Conservation (phyloP, 345 rosid species). For the Eucalyptus polybractea region DNA sequence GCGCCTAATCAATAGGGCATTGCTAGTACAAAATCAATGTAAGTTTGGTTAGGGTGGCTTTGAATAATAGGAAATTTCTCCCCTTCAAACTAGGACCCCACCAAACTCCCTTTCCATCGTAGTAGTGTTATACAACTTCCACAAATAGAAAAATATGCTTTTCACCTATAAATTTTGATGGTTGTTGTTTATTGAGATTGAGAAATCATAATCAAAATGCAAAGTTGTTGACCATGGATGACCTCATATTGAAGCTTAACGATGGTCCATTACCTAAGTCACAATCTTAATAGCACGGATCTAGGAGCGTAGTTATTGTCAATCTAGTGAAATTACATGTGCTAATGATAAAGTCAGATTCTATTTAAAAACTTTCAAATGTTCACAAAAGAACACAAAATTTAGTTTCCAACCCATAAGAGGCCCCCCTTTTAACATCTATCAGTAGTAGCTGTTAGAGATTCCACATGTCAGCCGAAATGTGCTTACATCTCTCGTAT, state of each 20-base stretch:
- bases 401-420: background rate
- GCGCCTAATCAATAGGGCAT: background rate
- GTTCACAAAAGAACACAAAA: too few relatives aligned
- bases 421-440: background rate
- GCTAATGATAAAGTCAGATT: background rate
- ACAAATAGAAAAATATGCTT: too few relatives aligned
- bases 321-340: background rate
- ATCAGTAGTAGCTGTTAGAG: background rate
- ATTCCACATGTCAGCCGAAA: too few relatives aligned
- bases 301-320: background rate
- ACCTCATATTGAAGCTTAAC: background rate
- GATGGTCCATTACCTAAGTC: background rate
- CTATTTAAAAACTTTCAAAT: background rate
- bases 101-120: too few relatives aligned
- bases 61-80: background rate
- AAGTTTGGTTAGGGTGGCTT: background rate
- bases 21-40: background rate
- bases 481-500: background rate
- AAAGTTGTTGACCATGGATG: background rate
- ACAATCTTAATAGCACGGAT: background rate
- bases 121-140: too few relatives aligned
- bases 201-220: background rate
- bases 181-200: too few relatives aligned
- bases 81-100: background rate
- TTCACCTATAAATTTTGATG: too few relatives aligned